Conservation (phyloP, 768 basidiomycete genomes). For the Calocera cornea region DNA sequence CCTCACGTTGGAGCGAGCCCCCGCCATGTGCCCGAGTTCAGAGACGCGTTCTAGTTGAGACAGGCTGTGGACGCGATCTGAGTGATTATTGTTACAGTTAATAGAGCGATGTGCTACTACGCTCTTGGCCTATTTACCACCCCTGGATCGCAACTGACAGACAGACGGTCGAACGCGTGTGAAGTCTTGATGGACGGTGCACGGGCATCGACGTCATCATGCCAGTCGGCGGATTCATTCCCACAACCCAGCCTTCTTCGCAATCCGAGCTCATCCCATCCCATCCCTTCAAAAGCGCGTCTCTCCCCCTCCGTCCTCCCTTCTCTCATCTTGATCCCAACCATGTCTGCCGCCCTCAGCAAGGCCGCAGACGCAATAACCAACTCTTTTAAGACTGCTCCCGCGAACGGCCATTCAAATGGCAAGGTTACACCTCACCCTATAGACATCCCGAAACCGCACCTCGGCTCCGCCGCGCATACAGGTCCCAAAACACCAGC, state of each 20-base stretch:
- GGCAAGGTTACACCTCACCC: background rate
- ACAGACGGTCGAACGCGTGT: background rate
- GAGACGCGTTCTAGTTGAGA: background rate
- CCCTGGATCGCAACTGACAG: background rate
- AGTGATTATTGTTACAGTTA: background rate
- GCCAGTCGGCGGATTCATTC: background rate
- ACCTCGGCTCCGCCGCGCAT: constrained; percentile 1
- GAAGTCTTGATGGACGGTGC: background rate
- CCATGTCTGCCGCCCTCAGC: constrained; percentile 5
- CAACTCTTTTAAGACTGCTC: background rate
- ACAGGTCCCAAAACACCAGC: constrained; percentile 66
- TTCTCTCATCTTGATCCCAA: background rate
- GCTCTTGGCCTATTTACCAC: background rate
- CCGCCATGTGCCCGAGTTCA: background rate
- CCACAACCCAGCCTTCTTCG: background rate
- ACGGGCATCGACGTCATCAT: background rate
- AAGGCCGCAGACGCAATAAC: background rate
- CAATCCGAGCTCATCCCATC: background rate
- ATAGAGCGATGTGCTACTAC: background rate
- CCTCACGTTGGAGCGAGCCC: background rate
- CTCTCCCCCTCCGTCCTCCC: background rate
- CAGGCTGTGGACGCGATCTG: background rate
- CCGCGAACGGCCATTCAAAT: background rate
- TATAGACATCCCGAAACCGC: constrained; percentile 5
- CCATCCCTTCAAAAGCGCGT: background rate